Evolutionary conservation across 176 grass and related monocot species (phyloP), one percentile per base, ranked within the genome.

Genomic region (Oryza glumipatula): DNA sequence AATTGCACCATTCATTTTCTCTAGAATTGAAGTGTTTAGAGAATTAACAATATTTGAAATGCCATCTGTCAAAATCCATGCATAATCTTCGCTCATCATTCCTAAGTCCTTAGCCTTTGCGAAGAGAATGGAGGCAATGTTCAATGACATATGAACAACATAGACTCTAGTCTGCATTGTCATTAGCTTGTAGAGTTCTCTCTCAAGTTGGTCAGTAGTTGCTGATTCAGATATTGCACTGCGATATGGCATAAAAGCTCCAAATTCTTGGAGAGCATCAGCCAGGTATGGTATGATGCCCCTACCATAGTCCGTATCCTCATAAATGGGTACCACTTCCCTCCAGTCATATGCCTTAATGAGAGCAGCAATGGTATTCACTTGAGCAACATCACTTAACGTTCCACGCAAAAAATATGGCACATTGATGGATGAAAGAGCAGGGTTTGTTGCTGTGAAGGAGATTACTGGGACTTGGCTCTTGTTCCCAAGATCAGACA

Each of bases 31-130:
- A 49, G 83, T 14, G 19, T 10, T 79, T 0, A 96, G 68, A 4
- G 89, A 93, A 15, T 79, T 49, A 3, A 86, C 22, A 21, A 88
- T 24, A 60, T 76, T 89, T 23, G 91, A 5, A 22, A 94, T 70
- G 1, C 87, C 79, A 24, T 90, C 69, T 15, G 94, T 92, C 60
- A 88, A 15, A 11, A 97, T 90, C 94, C 94, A 97, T 5, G 32
- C 94, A 51, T 79, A 97, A 9, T 8, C 76, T 66, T 80, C 36
- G 4, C 15, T 83, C 71, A 97, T 92, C 89, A 96, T 96, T 15
- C 68, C 78, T 4, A 86, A 3, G n/a, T 87, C 77, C 8, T 85
- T 91, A 3, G 86, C 89, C 22, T 89, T 84, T 12, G 30, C 44
- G 63, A 96, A 88, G 21, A 96, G 43, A 32, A 66, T 1, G 4